Percentiles rank a stretch among this genome's conserved stretches.
Conservation (phyloP, 805 yeast species). For the Lachancea fermentati region DNA sequence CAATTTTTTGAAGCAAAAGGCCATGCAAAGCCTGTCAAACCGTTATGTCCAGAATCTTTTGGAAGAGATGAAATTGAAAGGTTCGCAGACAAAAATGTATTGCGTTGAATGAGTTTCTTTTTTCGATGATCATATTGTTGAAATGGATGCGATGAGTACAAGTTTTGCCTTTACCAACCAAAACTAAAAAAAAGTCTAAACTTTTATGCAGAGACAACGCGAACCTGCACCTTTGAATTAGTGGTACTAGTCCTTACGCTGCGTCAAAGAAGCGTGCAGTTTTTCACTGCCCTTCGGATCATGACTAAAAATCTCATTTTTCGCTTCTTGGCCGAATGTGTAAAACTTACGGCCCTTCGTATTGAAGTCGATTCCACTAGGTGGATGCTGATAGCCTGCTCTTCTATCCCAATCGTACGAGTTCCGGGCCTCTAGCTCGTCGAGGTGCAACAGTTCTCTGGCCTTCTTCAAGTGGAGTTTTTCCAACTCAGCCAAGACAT, state of each 20-base stretch:
- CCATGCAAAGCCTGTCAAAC: too few species aligned
- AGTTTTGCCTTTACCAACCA: too few species aligned
- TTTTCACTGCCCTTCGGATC: slow-evolving; percentile 6
- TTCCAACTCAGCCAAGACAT: slow-evolving; percentile 1
- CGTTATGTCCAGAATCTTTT: too few species aligned
- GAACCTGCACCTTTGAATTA: too few species aligned
- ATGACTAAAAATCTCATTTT: slow-evolving; percentile 5
- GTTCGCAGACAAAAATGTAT: too few species aligned
- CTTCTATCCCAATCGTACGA: slow-evolving; percentile 5
- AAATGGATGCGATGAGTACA: too few species aligned
- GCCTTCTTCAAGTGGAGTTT: slow-evolving; percentile 3
- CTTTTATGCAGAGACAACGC: too few species aligned
- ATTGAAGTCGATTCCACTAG: slow-evolving; percentile 7
- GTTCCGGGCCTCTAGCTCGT: slow-evolving; percentile 1
- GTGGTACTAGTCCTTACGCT: not conserved
- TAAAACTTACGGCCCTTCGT: slow-evolving; percentile 5
- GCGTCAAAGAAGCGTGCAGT: not conserved
- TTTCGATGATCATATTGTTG: not conserved
- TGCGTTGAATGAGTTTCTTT: not conserved
- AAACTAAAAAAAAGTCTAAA: too few species aligned
- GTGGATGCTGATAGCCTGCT: slow-evolving; percentile 9
- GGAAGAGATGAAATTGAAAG: too few species aligned
- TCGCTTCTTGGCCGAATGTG: slow-evolving; percentile 7
- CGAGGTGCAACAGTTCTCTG: slow-evolving; percentile 2
- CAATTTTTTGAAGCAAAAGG: too few species aligned